phyloP scores from a whole-genome alignment of 169 alveolate genomes.

The Plasmodium fragile region DNA sequence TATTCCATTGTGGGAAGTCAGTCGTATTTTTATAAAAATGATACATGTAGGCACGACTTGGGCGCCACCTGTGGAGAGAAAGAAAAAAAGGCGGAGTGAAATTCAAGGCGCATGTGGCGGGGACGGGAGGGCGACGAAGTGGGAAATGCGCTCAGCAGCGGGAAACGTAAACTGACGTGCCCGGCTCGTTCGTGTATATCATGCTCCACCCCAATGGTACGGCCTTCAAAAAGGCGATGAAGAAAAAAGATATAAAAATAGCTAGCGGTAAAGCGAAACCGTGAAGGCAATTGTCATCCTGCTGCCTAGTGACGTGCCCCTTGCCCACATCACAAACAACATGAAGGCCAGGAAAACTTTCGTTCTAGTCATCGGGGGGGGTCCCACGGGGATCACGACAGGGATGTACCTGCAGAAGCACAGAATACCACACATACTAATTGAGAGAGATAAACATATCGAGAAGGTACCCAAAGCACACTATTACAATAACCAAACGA shows the following conservation, averaged over 20 bases:
- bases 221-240: background rate
- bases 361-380: slow-evolving; percentile 94
- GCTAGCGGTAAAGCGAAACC: background rate
- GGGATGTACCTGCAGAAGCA: slow-evolving; percentile 88
- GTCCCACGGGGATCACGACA: slow-evolving; percentile 95
- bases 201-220: background rate
- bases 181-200: background rate
- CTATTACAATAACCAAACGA: slow-evolving; percentile 91
- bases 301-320: background rate
- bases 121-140: background rate
- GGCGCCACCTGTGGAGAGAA: background rate
- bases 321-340: background rate
- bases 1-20: background rate
- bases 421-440: slow-evolving; percentile 88
- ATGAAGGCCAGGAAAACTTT: slow-evolving; percentile 77
- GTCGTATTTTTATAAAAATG: background rate
- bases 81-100: background rate
- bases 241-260: background rate
- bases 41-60: background rate
- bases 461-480: slow-evolving; percentile 94
- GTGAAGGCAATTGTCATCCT: too few relatives aligned
- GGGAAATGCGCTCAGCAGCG: background rate
- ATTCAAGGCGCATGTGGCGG: background rate
- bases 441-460: slow-evolving; percentile 84
- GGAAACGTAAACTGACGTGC: background rate